phyloP scores from a whole-genome alignment of 106 monocot species.

The Dendrobium nobile region DNA sequence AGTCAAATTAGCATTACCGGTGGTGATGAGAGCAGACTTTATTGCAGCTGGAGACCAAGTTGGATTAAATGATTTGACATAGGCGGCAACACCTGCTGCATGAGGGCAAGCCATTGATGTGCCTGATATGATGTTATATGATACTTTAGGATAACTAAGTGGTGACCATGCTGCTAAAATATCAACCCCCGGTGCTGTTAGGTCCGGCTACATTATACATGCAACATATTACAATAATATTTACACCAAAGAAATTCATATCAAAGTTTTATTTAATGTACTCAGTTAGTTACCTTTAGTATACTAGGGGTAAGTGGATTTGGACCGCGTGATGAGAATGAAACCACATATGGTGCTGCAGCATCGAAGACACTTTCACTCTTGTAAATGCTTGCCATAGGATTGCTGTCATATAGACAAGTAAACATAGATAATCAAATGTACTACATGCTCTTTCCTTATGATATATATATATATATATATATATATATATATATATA shows the following conservation, averaged over 20 bases:
- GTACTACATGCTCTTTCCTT: too few relatives aligned
- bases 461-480: too few relatives aligned
- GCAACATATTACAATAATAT: not conserved
- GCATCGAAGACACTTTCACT: too few relatives aligned
- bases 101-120: constrained; percentile 46
- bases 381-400: constrained; percentile 18
- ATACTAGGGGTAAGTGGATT: too few relatives aligned
- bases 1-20: constrained; percentile 7
- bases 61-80: constrained; percentile 32
- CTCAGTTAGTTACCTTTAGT: not conserved
- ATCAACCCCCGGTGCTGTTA: constrained; percentile 20
- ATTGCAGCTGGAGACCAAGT: constrained; percentile 26
- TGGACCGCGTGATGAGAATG: too few relatives aligned
- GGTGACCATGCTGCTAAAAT: constrained; percentile 27
- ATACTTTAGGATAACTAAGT: not conserved
- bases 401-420: constrained; percentile 7
- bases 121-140: constrained; percentile 32
- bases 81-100: constrained; percentile 20
- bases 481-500: too few relatives aligned
- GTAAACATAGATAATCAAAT: not conserved
- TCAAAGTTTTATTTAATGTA: not conserved
- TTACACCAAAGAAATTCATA: not conserved
- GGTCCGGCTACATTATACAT: constrained; percentile 13
- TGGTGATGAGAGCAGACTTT: constrained; percentile 40
- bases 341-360: too few relatives aligned